Evolutionary conservation across 2,329 filamentous ascomycete species (phyloP), one percentile per base, ranked within the genome.

Genomic region (Rhytidhysteron rufulum): DNA sequence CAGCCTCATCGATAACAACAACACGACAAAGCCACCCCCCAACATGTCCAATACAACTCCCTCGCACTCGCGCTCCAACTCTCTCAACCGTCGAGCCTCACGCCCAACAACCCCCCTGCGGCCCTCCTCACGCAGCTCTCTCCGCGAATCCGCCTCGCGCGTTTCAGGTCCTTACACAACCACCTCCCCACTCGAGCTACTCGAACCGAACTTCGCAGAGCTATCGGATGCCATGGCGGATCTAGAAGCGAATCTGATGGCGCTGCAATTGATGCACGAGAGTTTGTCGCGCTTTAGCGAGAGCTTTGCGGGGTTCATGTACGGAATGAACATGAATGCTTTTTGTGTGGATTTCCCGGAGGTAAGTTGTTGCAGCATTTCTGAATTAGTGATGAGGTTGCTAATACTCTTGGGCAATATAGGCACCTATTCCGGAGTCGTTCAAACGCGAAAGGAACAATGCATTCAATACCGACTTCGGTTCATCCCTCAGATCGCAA

Each of bases 341-440:
- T 98, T 97, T 63, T 97, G 91, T 64, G 90, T 97, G 22, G 93
- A 98, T 65, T 98, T 96, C 50, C 87, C 89, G 0, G 93, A 98
- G 80, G 89, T 89, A 69, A 37, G 62, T 27, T 27, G 24, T 13
- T 27, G 7, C 8, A 27, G 24, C 7, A 27, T 8, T 7, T 8
- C 7, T 8, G 13, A 27, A 7, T 8, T 13, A 7, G 24, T 27
- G 19, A 10, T 19, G 20, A 40, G 21, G 34, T 16, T 17, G 29
- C n/a, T 4, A 27, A 18, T 35, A 13, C 35, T 25, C 11, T 16
- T 21, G 8, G 25, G 15, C 8, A 34, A 29, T 22, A 9, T 42
- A 93, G 86, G 86, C 86, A 1, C 90, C 90, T 0, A 80, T 95
- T 49, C 61, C 82, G 7, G 89, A 95, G 53, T 95, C 88, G 1